These are phyloP conservation scores for Pyrenula aspistea DNA, from an alignment of 495 filamentous ascomycete species.

Conservation along the genomic window DNA sequence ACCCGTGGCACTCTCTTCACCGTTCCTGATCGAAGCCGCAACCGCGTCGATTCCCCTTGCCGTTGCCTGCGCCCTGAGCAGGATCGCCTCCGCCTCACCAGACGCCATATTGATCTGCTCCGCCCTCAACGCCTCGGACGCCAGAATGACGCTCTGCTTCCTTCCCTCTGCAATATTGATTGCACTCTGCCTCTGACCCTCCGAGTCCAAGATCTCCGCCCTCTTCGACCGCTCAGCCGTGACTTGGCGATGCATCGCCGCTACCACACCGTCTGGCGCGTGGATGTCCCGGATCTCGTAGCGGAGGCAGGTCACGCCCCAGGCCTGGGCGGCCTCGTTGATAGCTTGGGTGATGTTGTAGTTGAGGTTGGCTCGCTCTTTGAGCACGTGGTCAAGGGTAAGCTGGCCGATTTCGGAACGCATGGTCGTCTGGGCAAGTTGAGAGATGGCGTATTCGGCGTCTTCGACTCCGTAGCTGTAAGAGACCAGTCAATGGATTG, in stretches of 20 bases:
- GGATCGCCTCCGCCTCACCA: conserved; percentile 90
- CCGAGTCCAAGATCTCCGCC: conserved; percentile 91
- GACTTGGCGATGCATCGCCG: conserved; percentile 95
- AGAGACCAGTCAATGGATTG: background rate
- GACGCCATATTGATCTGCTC: conserved; percentile 86
- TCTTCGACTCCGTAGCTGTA: conserved; percentile 92
- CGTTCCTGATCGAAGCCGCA: conserved; percentile 54
- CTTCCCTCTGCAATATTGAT: conserved; percentile 97
- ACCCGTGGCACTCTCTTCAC: conserved; percentile 60
- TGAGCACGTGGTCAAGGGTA: conserved; percentile 91
- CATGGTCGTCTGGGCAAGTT: conserved; percentile 98
- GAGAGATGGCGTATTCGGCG: conserved; percentile 95
- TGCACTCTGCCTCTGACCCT: conserved; percentile 88
- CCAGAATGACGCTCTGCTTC: conserved; percentile 91
- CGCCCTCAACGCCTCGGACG: conserved; percentile 78
- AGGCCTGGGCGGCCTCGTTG: conserved; percentile 93
- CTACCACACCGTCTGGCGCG: conserved; percentile 82
- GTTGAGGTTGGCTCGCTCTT: conserved; percentile 91
- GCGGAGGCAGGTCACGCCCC: conserved; percentile 90
- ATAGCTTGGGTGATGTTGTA: conserved; percentile 95
- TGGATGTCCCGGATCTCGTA: conserved; percentile 99
- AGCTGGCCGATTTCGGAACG: conserved; percentile 94
- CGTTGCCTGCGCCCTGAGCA: conserved; percentile 74
- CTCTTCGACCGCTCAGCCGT: conserved; percentile 94
- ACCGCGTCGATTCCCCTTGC: conserved; percentile 82